Evolutionary conservation across 1,284 basidiomycete genomes (phyloP), one percentile per base, ranked within the genome.

Genomic region (Bothia castanella): DNA sequence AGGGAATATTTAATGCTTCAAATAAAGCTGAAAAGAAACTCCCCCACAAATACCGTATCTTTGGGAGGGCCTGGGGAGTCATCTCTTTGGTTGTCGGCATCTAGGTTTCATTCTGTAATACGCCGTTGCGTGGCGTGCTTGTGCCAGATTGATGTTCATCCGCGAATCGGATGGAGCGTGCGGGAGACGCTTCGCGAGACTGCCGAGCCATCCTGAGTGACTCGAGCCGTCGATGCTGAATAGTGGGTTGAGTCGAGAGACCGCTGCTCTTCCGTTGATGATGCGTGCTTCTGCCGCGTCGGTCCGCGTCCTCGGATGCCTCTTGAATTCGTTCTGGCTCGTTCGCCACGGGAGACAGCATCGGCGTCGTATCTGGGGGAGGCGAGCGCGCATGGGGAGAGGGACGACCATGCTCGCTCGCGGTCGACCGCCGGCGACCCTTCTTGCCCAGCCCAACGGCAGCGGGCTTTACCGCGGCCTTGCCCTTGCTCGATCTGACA

Each of bases 151-250:
- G 53, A 21, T 52, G 59, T 36, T 68, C 63, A 21, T 67, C 64
- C n/a, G 56, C 63, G 30, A 67, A 67, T 21, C 64, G 58, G 29
- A 67, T 67, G 8, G 64, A 69, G 20, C 64, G 65, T 9, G 68
- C 14, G 2, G 64, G 64, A 14, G 68, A 69, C 3, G 46, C 61
- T 0, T 67, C 64, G 7, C 67, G 65, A 16, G 63, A 51, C 19
- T 44, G 55, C 25, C 42, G 38, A 34, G 42, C 34, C 11, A 53
- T 39, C 21, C 21, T 60, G 23, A 67, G 61, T 4, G 65, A 68
- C 39, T 69, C 65, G 5, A 67, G 58, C 12, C 68, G 59, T 43
- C 67, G 59, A 43, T 67, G 68, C 11, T 53, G 62, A 42, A 66
- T 23, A 5, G 66, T 66, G 13, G 51, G 40, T 34, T 37, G 67